phyloP scores from a whole-genome alignment of 2,329 filamentous ascomycete genomes.

The Xylariaceae sp. region DNA sequence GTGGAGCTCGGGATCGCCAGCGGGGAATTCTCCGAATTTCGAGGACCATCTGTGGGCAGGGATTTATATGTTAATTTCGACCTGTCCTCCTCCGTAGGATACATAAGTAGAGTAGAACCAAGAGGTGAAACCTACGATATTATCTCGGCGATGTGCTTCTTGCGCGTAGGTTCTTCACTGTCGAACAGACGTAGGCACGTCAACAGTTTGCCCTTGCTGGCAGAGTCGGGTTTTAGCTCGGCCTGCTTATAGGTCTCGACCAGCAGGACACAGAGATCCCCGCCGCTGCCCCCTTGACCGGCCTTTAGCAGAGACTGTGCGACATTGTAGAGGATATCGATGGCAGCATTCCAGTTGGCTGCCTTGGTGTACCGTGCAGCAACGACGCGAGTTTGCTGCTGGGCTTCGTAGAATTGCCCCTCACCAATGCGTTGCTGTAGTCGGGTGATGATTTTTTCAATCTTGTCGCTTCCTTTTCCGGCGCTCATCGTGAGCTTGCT shows the following conservation, averaged over 20 bases:
- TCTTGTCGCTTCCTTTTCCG: constrained; percentile 38
- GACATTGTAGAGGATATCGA: constrained; percentile 80
- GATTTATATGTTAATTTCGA: constrained; percentile 11
- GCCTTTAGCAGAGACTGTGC: constrained; percentile 81
- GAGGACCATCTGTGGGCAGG: constrained; percentile 63
- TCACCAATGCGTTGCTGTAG: constrained; percentile 85
- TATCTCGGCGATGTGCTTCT: constrained; percentile 85
- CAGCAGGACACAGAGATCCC: constrained; percentile 81
- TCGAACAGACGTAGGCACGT: constrained; percentile 77
- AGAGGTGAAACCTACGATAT: constrained; percentile 51
- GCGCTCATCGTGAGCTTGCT: constrained; percentile 23
- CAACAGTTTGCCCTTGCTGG: constrained; percentile 68
- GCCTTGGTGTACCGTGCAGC: constrained; percentile 90
- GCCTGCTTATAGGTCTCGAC: constrained; percentile 89
- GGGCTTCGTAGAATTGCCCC: constrained; percentile 94
- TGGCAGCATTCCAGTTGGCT: constrained; percentile 75
- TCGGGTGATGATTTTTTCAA: constrained; percentile 53
- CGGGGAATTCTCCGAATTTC: constrained; percentile 79
- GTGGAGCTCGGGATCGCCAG: constrained; percentile 90
- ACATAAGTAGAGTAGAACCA: constrained; percentile 4
- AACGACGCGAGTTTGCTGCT: constrained; percentile 95
- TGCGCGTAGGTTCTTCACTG: constrained; percentile 78
- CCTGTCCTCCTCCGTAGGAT: not conserved
- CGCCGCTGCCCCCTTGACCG: constrained; percentile 88
- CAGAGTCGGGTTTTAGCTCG: constrained; percentile 69